phyloP scores from a whole-genome alignment of 371 early-diverging fungal genomes.

The Rhizopus arrhizus region DNA sequence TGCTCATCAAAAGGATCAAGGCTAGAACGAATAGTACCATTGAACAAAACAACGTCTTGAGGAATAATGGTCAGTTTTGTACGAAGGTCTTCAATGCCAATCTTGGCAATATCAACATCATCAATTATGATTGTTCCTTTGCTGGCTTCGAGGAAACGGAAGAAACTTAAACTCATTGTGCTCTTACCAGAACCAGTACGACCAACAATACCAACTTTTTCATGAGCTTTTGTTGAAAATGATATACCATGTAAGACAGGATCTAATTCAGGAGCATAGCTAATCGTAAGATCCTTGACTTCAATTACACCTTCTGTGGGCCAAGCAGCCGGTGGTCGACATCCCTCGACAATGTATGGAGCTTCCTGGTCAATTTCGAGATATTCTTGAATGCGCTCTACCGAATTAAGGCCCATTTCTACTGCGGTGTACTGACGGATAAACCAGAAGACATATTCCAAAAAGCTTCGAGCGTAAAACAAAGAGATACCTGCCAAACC shows the following conservation, averaged over 20 bases:
- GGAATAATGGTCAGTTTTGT: conserved; percentile 77
- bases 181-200: conserved; percentile 82
- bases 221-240: conserved; percentile 62
- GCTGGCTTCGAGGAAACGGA: conserved; percentile 75
- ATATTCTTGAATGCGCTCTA: conserved; percentile 86
- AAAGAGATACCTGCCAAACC: conserved; percentile 87
- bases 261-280: conserved; percentile 66
- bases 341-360: conserved; percentile 37
- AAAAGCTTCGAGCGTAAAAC: conserved; percentile 75
- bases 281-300: conserved; percentile 63
- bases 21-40: conserved; percentile 71
- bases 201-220: conserved; percentile 81
- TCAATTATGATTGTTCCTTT: conserved; percentile 75
- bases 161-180: conserved; percentile 73
- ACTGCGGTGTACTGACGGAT: conserved; percentile 68
- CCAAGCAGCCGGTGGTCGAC: conserved; percentile 70
- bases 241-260: conserved; percentile 73
- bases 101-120: conserved; percentile 73
- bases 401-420: conserved; percentile 81
- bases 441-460: conserved; percentile 49
- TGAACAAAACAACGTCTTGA: conserved; percentile 85
- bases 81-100: conserved; percentile 75
- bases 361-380: conserved; percentile 73
- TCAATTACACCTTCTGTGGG: conserved; percentile 70
- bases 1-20: conserved; percentile 72